A percentile compares a stretch with the other conserved stretches of the same genome.
Conservation (phyloP, 768 basidiomycete genomes). For the Phallus indusiatus region DNA sequence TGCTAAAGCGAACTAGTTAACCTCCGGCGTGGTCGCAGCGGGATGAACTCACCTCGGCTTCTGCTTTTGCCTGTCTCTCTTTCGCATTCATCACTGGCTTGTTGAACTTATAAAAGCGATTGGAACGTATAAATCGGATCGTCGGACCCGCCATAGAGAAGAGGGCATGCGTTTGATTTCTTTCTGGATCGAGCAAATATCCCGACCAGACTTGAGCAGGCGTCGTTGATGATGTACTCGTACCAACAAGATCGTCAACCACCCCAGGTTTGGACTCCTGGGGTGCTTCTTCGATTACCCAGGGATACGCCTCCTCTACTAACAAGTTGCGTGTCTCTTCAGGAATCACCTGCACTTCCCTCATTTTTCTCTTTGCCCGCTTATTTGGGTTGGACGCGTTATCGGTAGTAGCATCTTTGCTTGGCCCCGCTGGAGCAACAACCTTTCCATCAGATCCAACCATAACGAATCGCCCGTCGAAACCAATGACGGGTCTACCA, state of each 20-base stretch:
- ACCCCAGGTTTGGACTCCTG: conserved; percentile 17
- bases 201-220: conserved; percentile 66
- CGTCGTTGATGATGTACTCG: background rate
- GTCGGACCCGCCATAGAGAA: conserved; percentile 79
- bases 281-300: conserved; percentile 80
- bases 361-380: conserved; percentile 61
- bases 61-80: too few species aligned
- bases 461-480: conserved; percentile 73
- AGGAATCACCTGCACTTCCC: conserved; percentile 72
- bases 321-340: conserved; percentile 70
- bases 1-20: conserved; percentile 20
- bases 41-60: conserved; percentile 44
- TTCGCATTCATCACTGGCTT: conserved; percentile 69
- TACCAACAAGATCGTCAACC: background rate
- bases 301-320: conserved; percentile 82
- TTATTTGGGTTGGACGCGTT: background rate
- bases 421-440: conserved; percentile 39
- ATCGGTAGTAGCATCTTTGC: conserved; percentile 11
- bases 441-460: conserved; percentile 60
- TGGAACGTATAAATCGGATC: conserved; percentile 82
- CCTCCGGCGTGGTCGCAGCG: background rate
- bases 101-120: conserved; percentile 90
- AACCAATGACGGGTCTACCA: conserved; percentile 74
- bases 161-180: conserved; percentile 65
- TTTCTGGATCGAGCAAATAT: conserved; percentile 68